phyloP scores from a whole-genome alignment of 306 rosid genomes.

The Carpinus fangiana region DNA sequence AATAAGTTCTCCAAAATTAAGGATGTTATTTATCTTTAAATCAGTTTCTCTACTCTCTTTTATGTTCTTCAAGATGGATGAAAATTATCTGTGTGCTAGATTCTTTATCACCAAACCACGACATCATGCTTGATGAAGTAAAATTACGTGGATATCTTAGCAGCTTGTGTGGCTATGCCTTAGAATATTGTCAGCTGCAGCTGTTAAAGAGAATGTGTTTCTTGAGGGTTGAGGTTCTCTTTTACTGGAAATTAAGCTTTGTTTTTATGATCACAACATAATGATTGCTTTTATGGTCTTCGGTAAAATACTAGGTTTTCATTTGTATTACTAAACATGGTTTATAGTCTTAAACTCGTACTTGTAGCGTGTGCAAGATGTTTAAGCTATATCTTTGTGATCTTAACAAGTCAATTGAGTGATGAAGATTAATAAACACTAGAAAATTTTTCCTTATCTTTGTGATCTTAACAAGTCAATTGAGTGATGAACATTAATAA shows the following conservation, averaged over 20 bases:
- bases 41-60: neutral
- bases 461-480: too few species aligned
- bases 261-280: neutral
- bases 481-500: too few species aligned
- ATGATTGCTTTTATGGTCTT: neutral
- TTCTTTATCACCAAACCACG: neutral
- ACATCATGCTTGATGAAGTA: neutral
- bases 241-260: neutral
- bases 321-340: neutral
- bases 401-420: neutral
- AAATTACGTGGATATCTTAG: neutral
- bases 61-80: neutral
- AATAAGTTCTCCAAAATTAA: neutral
- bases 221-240: neutral
- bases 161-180: neutral
- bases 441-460: too few species aligned
- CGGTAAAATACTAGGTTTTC: neutral
- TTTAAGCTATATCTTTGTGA: neutral
- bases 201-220: neutral
- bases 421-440: neutral
- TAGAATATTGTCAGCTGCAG: neutral
- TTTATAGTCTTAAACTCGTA: neutral
- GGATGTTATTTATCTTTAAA: too few species aligned
- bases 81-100: neutral
- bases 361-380: neutral